Conservation (phyloP, 208 protist species). For the Acanthamoeba royreba region DNA sequence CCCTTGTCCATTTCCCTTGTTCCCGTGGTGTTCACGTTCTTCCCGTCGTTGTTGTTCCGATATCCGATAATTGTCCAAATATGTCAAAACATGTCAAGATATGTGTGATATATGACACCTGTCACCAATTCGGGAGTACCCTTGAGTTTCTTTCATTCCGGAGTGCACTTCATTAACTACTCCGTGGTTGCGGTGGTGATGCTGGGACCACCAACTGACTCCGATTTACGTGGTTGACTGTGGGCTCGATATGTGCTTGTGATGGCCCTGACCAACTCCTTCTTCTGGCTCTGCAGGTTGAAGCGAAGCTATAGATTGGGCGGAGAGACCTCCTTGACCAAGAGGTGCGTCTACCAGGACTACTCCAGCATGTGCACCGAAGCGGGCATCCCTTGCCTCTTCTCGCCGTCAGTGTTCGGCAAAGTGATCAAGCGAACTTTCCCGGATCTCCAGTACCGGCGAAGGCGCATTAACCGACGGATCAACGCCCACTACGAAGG, state of each 20-base stretch:
- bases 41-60: too few relatives aligned
- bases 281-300: not conserved
- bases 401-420: constrained; percentile 6
- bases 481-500: constrained; percentile 26
- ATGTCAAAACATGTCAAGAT: too few relatives aligned
- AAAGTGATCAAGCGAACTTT: constrained; percentile 13
- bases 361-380: constrained; percentile 7
- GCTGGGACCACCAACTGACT: too few relatives aligned
- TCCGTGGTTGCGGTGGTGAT: too few relatives aligned
- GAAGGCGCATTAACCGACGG: not conserved
- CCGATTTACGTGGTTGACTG: not conserved
- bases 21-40: too few relatives aligned
- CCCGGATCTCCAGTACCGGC: not conserved
- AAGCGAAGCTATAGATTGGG: not conserved
- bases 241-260: not conserved
- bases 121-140: too few relatives aligned
- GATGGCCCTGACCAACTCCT: not conserved
- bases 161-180: too few relatives aligned
- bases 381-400: not conserved
- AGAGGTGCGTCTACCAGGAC: not conserved
- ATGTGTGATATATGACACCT: too few relatives aligned
- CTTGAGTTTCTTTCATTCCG: too few relatives aligned
- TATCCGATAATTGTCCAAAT: too few relatives aligned
- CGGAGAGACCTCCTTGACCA: not conserved
- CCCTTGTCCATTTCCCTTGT: too few relatives aligned